Conservation (phyloP, 352 stramenopile genomes). For the Phytophthora vignae region DNA sequence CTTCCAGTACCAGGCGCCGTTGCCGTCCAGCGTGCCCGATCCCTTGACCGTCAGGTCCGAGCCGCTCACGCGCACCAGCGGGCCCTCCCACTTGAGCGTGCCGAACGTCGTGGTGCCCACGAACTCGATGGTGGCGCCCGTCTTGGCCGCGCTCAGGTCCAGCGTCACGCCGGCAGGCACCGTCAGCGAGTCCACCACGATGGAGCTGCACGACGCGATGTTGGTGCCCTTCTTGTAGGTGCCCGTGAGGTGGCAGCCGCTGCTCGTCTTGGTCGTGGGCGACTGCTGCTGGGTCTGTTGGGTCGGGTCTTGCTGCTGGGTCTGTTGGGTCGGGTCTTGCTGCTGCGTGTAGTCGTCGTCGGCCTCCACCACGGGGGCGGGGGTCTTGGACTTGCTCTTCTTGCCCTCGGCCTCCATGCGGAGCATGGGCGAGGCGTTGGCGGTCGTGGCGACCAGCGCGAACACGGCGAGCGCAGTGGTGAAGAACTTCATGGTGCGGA, state of each 20-base stretch:
- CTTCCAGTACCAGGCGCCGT: conserved; percentile 44
- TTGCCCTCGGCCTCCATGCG: conserved; percentile 18
- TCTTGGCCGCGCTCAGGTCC: conserved; percentile 37
- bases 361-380: too few relatives aligned
- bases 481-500: conserved; percentile 23
- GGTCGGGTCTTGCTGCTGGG: conserved; percentile 17
- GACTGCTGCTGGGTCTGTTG: conserved; percentile 2
- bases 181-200: conserved; percentile 25
- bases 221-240: conserved; percentile 37
- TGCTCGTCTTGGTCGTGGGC: not conserved
- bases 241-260: conserved; percentile 31
- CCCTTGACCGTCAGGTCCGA: conserved; percentile 28
- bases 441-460: conserved; percentile 6
- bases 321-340: conserved; percentile 9
- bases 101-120: conserved; percentile 44
- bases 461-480: conserved; percentile 14
- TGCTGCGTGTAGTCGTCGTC: not conserved
- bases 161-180: conserved; percentile 21
- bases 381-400: not conserved
- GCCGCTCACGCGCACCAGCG: conserved; percentile 32
- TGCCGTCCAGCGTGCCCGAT: conserved; percentile 38
- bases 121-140: conserved; percentile 36
- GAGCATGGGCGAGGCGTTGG: conserved; percentile 27
- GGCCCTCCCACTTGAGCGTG: conserved; percentile 36
- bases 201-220: conserved; percentile 36